Base-by-base conservation (phyloP, 345 rosid genomes). In the Brassica cretica region DNA sequence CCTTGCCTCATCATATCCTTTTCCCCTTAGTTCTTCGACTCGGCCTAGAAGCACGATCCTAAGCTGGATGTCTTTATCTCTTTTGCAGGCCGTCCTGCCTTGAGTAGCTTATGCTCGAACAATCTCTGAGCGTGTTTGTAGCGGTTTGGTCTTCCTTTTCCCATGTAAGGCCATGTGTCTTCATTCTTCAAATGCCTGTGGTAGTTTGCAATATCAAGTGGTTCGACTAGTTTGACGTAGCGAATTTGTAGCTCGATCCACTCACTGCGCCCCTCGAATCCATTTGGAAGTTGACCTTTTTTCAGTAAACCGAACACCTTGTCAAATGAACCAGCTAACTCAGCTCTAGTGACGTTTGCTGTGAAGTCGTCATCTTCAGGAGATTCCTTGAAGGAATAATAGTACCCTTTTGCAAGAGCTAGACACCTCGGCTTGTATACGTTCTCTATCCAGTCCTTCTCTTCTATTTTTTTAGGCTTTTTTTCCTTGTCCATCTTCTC, bases 191-290 rank as follows among this genome's bases (percentile, higher is more conserved):
- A 27, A 78, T 89, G 97, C 14, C 96, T 56, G 61, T 90, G 81
- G 84, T 91, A 91, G 78, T 91, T 91, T 29, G 94, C 84, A 3
- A 93, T 85, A 59, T 93, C 98, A 37, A 91, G 76, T 21, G 98
- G 97, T 74, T 93, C 98, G 8, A 85, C 81, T 16, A 85, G 73
- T 73, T 71, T 85, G 6, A 91, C 86, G 79, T 81, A 90, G 37
- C 33, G 44, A 4, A 89, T 91, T 10, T 88, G 86, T 10, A 87
- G 84, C 0, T 35, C 5, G 5, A 85, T 56, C 94, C 91, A 90
- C 2, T 21, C 75, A 51, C 14, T 8, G 1, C n/a, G 3, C 4
- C 81, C 78, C 77, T 89, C 97, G 16, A 88, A 93, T 32, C 30
- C 70, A 10, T 90, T 90, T 5, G 96, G 97, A 61, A 91, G 93